These are phyloP conservation scores for Xylaria flabelliformis DNA, from an alignment of 495 filamentous ascomycete species.

Conservation along the genomic window DNA sequence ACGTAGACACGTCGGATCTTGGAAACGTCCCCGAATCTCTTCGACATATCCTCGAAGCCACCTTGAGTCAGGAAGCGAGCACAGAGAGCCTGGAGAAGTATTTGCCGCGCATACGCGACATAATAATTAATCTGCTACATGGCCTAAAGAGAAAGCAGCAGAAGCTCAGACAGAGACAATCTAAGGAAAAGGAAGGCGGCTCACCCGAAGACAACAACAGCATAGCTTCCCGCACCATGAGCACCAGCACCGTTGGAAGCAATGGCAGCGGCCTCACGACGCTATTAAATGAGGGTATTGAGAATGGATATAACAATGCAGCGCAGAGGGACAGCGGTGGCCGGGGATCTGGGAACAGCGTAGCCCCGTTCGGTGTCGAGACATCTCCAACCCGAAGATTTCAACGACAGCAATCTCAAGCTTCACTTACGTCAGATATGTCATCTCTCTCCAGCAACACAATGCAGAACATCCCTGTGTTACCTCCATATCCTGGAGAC, in stretches of 20 bases:
- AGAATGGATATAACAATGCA: constrained; percentile 49
- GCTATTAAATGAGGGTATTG: constrained; percentile 66
- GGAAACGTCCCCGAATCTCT: constrained; percentile 93
- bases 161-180: constrained; percentile 80
- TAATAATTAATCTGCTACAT: constrained; percentile 96
- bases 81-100: constrained; percentile 89
- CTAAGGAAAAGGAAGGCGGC: constrained; percentile 66
- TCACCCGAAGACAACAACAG: constrained; percentile 50
- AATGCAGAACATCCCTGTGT: constrained; percentile 71
- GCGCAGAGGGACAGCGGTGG: constrained; percentile 30
- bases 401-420: constrained; percentile 54
- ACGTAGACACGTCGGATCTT: constrained; percentile 90
- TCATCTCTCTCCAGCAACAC: constrained; percentile 71
- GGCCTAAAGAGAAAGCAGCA: constrained; percentile 96
- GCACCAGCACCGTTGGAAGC: constrained; percentile 68
- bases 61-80: constrained; percentile 94
- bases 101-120: constrained; percentile 91
- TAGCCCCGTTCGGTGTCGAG: constrained; percentile 22
- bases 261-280: constrained; percentile 67
- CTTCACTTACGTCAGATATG: constrained; percentile 55
- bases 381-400: constrained; percentile 51
- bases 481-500: constrained; percentile 67
- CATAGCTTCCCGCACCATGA: constrained; percentile 61
- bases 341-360: constrained; percentile 4
- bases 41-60: constrained; percentile 90